Evolutionary conservation across 257 asterid species (phyloP).

Genomic region (Rauvolfia tetraphylla): DNA sequence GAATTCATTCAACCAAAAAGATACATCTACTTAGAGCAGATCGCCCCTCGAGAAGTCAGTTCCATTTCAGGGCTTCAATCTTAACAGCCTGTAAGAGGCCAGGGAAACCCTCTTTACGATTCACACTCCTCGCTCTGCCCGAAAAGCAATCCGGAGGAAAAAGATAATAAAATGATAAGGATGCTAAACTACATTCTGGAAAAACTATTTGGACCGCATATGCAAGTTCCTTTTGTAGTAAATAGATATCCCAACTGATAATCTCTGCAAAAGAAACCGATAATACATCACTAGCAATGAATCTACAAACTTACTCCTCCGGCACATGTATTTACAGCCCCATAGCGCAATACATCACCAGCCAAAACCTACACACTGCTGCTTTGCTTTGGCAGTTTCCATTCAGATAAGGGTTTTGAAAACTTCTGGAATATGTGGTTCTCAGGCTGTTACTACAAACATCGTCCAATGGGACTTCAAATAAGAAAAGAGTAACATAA

Average conservation of each 20-base stretch:
- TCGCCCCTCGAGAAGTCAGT: too few relatives aligned
- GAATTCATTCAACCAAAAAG: too few relatives aligned
- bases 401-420: constrained; percentile 2
- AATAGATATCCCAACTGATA: background rate
- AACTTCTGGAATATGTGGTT: constrained; percentile 24
- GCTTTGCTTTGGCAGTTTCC: constrained; percentile 5
- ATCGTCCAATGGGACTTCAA: constrained; percentile 11
- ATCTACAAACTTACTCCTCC: background rate
- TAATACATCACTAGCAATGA: background rate
- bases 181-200: background rate
- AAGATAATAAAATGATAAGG: too few relatives aligned
- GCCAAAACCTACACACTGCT: constrained; percentile 10
- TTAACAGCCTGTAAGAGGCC: too few relatives aligned
- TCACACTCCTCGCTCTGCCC: background rate
- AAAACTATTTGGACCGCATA: background rate
- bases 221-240: background rate
- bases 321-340: constrained; percentile 20
- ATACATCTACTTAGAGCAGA: too few relatives aligned
- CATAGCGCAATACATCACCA: constrained; percentile 4
- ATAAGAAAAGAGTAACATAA: constrained; percentile 1
- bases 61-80: too few relatives aligned
- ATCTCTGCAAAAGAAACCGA: background rate
- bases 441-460: constrained; percentile 16
- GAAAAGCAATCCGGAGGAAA: background rate
- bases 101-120: background rate